A percentile compares a stretch with the other conserved stretches of the same genome.
phyloP scores from a whole-genome alignment of 768 basidiomycete species.

The Tulasnella sp. region DNA sequence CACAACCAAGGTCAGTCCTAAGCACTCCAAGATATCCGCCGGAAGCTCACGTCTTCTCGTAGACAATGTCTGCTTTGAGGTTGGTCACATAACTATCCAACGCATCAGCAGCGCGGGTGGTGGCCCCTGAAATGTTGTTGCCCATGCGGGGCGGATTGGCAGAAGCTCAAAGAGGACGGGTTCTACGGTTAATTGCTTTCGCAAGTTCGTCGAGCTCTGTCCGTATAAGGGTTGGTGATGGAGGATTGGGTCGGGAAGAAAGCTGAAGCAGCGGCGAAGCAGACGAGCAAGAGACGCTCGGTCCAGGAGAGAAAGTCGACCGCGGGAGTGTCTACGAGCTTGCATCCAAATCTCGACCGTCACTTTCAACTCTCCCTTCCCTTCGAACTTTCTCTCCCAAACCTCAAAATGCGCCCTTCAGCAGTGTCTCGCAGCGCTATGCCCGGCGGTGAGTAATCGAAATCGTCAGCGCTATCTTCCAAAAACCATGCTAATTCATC shows the following conservation, averaged over 20 bases:
- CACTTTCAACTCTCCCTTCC: slow-evolving; percentile 12
- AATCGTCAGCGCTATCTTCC: not conserved
- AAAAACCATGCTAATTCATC: not conserved
- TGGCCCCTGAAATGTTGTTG: slow-evolving; percentile 63
- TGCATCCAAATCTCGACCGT: slow-evolving; percentile 5
- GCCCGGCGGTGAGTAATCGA: slow-evolving; percentile 14
- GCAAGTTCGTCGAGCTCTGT: not conserved
- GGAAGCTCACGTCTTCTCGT: slow-evolving; percentile 74
- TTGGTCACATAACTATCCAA: slow-evolving; percentile 89
- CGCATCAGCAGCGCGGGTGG: slow-evolving; percentile 61
- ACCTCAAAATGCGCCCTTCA: slow-evolving; percentile 18
- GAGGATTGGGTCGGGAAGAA: not conserved
- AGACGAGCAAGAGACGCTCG: not conserved
- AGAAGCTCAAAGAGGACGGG: not conserved
- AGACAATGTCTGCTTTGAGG: slow-evolving; percentile 75
- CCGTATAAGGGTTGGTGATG: not conserved
- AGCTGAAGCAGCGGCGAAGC: not conserved
- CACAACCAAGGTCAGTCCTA: not conserved
- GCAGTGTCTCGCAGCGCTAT: slow-evolving; percentile 14
- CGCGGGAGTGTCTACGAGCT: slow-evolving; percentile 1
- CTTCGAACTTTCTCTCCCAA: not conserved
- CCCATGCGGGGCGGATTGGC: slow-evolving; percentile 47
- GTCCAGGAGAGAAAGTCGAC: not conserved
- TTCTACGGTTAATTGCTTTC: not conserved
- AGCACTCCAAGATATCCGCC: too few relatives aligned